Evolutionary conservation across 495 filamentous ascomycete species (phyloP), one percentile per base, ranked within the genome.

Genomic region (Penicillium malachiteum): DNA sequence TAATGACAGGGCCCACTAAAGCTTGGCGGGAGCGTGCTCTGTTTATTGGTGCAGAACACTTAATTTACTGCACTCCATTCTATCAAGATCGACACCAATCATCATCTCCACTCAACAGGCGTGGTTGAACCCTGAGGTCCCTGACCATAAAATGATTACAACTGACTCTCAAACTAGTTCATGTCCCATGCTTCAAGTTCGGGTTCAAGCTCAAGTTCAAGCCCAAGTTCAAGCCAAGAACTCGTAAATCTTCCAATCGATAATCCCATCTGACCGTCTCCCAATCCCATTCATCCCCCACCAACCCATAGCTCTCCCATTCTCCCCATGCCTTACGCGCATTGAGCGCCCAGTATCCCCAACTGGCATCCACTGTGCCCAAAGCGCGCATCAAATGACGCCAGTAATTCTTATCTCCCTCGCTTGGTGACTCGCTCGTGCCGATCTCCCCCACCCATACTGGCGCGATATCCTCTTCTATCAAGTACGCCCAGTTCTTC

Each of bases 281-380:
- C 39, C 80, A 83, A 52, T 78, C 45, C 82, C 81, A 87, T 56
- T 79, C 80, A 62, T 84, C 80, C 37, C 76, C 68, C 11, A 85
- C 67, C 39, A 86, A 67, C 5, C 75, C 74, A 64, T 86, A 85
- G 10, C 73, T 70, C 66, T 85, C 82, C 21, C 56, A 71, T 45
- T 69, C 77, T 14, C 77, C 68, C 48, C 73, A 74, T n/a, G 79
- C 77, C 57, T 84, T 82, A 30, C 78, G 74, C 45, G 83, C 79
- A 67, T 86, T 85, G 56, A 86, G 66, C 31, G 82, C 82, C 84
- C 84, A 87, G 66, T 85, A 86, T 18, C 80, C 82, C 68, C 83
- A 84, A 57, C 83, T 81, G 21, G 77, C 80, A 59, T 85, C 81
- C 41, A 81, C 67, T 1, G 62, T 63, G 58, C 75, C 76, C 32